These are phyloP conservation scores for Phytophthora pisi DNA, from an alignment of 352 stramenopile genomes.

Conservation along the genomic window DNA sequence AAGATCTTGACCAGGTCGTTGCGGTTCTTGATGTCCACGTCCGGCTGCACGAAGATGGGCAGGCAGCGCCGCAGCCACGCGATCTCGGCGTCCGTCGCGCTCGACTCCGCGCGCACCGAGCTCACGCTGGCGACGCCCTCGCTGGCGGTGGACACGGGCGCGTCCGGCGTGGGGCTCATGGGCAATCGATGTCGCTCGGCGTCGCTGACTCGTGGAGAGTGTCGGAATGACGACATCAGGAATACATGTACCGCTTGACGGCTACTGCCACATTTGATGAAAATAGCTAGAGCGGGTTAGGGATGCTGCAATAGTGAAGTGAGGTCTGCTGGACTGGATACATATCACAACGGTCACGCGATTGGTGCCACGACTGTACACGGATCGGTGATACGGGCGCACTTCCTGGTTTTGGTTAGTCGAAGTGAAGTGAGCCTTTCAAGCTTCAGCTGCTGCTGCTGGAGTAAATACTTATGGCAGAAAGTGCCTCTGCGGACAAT, in stretches of 20 bases:
- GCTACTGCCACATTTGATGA: slow-evolving; percentile 11
- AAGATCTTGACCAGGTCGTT: slow-evolving; percentile 87
- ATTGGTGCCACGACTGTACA: slow-evolving; percentile 1
- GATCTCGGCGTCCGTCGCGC: slow-evolving; percentile 53
- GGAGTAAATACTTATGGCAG: neutral
- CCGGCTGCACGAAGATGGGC: slow-evolving; percentile 83
- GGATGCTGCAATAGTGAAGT: slow-evolving; percentile 7
- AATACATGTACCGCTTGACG: neutral
- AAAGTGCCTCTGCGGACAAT: neutral
- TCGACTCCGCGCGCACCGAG: slow-evolving; percentile 28
- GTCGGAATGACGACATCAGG: slow-evolving; percentile 6
- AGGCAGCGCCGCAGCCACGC: slow-evolving; percentile 82
- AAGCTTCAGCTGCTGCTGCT: neutral
- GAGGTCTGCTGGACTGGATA: slow-evolving; percentile 16
- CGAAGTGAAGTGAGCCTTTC: neutral
- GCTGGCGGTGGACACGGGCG: slow-evolving; percentile 23
- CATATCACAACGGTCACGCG: neutral
- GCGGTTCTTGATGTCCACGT: slow-evolving; percentile 82
- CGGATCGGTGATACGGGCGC: neutral
- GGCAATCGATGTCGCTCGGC: neutral
- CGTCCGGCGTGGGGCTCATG: slow-evolving; percentile 31
- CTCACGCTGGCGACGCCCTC: slow-evolving; percentile 20
- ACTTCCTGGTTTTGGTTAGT: neutral
- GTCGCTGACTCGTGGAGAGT: neutral
- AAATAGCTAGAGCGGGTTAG: slow-evolving; percentile 6